Evolutionary conservation across 768 basidiomycete species (phyloP).

Genomic region (Mrakia blollopis): DNA sequence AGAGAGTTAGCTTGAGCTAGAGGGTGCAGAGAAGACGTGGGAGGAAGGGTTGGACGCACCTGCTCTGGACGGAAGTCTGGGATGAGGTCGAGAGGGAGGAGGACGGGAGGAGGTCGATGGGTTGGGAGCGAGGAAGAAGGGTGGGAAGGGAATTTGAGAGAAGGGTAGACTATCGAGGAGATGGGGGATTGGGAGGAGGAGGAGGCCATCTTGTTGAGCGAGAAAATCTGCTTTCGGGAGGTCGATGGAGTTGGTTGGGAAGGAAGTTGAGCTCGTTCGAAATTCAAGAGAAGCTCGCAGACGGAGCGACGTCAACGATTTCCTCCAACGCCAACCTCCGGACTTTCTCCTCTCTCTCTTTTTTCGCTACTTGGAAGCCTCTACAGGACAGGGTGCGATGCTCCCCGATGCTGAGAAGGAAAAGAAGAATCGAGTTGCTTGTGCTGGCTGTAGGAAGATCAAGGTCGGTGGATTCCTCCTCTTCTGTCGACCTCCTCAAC

Average conservation of each 20-base stretch:
- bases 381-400: too few relatives aligned
- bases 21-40: too few relatives aligned
- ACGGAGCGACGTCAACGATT: background rate
- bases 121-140: slow-evolving; percentile 1
- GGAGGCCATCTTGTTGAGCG: background rate
- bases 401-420: background rate
- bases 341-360: background rate
- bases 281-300: background rate
- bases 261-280: background rate
- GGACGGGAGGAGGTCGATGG: background rate
- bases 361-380: background rate
- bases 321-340: background rate
- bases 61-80: slow-evolving; percentile 26
- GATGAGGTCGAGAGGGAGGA: slow-evolving; percentile 18
- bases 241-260: background rate
- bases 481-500: background rate
- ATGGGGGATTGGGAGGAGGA: background rate
- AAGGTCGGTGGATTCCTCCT: background rate
- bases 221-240: background rate
- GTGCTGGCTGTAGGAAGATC: background rate
- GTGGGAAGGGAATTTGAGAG: slow-evolving; percentile 10
- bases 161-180: slow-evolving; percentile 1
- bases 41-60: too few relatives aligned
- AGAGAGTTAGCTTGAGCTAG: background rate
- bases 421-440: slow-evolving; percentile 5